Base-by-base conservation (phyloP, 2,329 filamentous ascomycete genomes). In the Xylaria hypoxylon region DNA sequence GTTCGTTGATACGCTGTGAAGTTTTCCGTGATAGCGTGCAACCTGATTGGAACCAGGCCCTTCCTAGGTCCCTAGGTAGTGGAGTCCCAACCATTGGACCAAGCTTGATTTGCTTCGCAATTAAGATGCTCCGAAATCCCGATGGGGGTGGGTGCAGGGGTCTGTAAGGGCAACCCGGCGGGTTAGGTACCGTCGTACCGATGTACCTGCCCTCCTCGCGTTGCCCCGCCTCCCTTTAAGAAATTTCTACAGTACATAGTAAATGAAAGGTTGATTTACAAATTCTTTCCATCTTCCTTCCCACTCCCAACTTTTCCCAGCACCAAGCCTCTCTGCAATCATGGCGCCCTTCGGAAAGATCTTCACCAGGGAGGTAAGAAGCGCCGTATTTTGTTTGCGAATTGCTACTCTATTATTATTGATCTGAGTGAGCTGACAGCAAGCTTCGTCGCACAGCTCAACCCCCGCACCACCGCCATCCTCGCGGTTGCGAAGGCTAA, bases 401-500 rank as follows among this genome's bases (percentile, higher is more conserved):
- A 13, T 45, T 31, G 26, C 58, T 19, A 6, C 62, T 61, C 60
- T 68, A 42, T 38, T 38, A 38, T 67, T 60, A 33, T 60, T 44
- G 38, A 44, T 40, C 33, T 40, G 59, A 48, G 47, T 61, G 71
- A 70, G 73, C 71, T 74, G 63, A 74, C 71, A 72, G 74, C 68
- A 75, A 66, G 71, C 53, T 75, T 74, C 22, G 64, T 74, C 65
- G 63, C 74, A 67, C 79, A 97, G 94, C 88, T 87, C 80, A 97
- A 97, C 89, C 86, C 92, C 83, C 94, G 95, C 86, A 92, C 91
- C 82, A 92, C 91, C 78, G 90, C 90, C 81, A 92, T 97, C 83
- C 89, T 91, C 81, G 94, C 93, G 77, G 93, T 97, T 79, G 96
- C 96, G 77, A 98, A 99, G 91, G 94, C 93, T 85, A 98, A 98